Evolutionary conservation across 345 rosid genomes (phyloP), one percentile per base, ranked within the genome.

Genomic region (Murraya paniculata): DNA sequence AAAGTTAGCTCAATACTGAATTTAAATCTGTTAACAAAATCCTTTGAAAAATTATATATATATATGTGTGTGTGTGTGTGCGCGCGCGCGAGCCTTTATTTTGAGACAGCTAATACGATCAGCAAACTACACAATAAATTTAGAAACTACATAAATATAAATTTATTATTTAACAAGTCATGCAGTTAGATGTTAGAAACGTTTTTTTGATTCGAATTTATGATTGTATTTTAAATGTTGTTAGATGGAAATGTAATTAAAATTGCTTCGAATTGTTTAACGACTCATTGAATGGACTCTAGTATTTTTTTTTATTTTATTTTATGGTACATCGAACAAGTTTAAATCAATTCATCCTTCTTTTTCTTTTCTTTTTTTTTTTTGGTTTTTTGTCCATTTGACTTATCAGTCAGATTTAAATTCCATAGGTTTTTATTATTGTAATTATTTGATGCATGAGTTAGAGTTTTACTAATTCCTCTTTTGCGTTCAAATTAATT

Each of bases 1-100:
- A 50, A 53, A 18, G 0, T 11, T 1, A 41, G 5, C 5, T 45
- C 18, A 45, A 0, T 0, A 45, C 1, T 45, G 16, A 2, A 41
- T 41, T 0, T 41, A 41, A 41, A 41, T 41, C 14, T 2, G 4
- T 41, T 41, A 41, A 41, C 50, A 11, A 41, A 39, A 41, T 0
- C 4, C 4, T 41, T 41, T 41, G 16, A 41, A 39, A 2, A 39
- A 2, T 39, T 9, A 39, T 39, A 9, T 2, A 41, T 11, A 10
- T 41, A 11, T 41, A 41, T 41, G 14, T n/a, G n/a, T n/a, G n/a
- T n/a, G n/a, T n/a, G n/a, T n/a, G n/a, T n/a, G n/a, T n/a, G n/a
- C n/a, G n/a, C n/a, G n/a, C n/a, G n/a, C n/a, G n/a, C n/a, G n/a
- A n/a, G n/a, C n/a, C n/a, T n/a, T 22, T 56, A n/a, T 56, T 56